These are phyloP conservation scores for Apiospora aurea DNA, from an alignment of 2,329 filamentous ascomycete genomes.

Conservation along the genomic window DNA sequence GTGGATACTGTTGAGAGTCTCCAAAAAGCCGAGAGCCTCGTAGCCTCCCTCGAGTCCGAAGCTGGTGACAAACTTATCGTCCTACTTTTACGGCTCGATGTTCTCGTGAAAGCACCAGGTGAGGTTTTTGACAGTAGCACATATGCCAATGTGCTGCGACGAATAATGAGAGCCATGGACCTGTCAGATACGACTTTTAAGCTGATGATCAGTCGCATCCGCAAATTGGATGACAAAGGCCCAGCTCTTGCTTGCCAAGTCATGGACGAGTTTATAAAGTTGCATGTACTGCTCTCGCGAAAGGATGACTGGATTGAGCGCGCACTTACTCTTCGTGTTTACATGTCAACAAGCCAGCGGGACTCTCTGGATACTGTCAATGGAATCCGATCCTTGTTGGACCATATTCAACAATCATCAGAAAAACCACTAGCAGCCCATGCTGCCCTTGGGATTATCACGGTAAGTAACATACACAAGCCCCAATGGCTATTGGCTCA, in stretches of 20 bases:
- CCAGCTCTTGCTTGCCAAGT: constrained; percentile 55
- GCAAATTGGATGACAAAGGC: constrained; percentile 65
- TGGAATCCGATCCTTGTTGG: constrained; percentile 35
- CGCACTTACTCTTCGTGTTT: constrained; percentile 70
- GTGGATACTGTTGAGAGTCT: constrained; percentile 51
- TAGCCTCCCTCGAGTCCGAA: constrained; percentile 68
- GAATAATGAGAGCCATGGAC: constrained; percentile 67
- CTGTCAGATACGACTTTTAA: constrained; percentile 70
- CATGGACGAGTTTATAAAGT: constrained; percentile 69
- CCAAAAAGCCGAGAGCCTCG: constrained; percentile 61
- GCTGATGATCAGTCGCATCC: constrained; percentile 71
- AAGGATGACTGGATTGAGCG: constrained; percentile 72
- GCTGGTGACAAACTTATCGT: constrained; percentile 71
- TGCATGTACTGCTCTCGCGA: constrained; percentile 57
- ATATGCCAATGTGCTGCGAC: constrained; percentile 61
- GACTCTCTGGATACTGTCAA: constrained; percentile 44
- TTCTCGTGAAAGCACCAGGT: constrained; percentile 59
- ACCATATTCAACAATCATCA: constrained; percentile 51
- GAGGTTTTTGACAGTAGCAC: constrained; percentile 56
- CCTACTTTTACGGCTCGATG: constrained; percentile 71
- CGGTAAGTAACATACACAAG: constrained; percentile 54
- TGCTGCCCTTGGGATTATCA: constrained; percentile 72
- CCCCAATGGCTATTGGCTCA: background rate
- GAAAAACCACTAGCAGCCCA: constrained; percentile 59
- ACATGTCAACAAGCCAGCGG: constrained; percentile 64